phyloP scores from a whole-genome alignment of 257 asterid genomes.

The Echium plantagineum region DNA sequence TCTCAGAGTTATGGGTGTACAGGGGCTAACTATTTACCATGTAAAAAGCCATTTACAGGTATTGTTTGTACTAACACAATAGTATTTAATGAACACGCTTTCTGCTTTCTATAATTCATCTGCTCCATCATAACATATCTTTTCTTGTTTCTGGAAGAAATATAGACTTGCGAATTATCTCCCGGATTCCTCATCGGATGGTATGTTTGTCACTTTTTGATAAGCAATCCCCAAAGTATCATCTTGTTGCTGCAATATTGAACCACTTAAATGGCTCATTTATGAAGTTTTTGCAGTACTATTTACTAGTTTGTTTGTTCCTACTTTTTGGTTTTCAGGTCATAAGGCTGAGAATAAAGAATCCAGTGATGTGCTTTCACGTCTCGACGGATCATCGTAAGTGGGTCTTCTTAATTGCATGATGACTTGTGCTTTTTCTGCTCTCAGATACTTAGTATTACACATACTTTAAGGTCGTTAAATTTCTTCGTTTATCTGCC shows the following conservation, averaged over 20 bases:
- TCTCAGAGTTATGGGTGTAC: constrained; percentile 96
- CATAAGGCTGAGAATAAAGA: constrained; percentile 70
- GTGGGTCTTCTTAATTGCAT: constrained; percentile 24
- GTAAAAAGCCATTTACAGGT: constrained; percentile 99
- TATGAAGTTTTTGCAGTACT: background rate
- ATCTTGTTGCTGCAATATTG: background rate
- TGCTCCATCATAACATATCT: constrained; percentile 5
- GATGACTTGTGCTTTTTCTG: background rate
- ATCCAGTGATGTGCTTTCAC: constrained; percentile 59
- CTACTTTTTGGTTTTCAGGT: constrained; percentile 33
- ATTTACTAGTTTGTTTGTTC: constrained; percentile 12
- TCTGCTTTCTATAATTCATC: constrained; percentile 8
- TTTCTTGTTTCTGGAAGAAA: constrained; percentile 45
- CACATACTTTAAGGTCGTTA: background rate
- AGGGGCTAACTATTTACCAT: constrained; percentile 91
- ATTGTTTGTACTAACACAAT: background rate
- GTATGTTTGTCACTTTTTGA: constrained; percentile 31
- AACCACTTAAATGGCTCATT: background rate
- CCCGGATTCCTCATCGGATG: constrained; percentile 93
- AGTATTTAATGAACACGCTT: too few relatives aligned
- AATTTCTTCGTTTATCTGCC: background rate
- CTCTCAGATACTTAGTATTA: background rate
- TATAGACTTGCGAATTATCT: constrained; percentile 98
- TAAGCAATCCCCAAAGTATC: constrained; percentile 1
- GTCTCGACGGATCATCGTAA: constrained; percentile 91